Evolutionary conservation across 768 basidiomycete genomes (phyloP).

Genomic region (Amanita muscaria): DNA sequence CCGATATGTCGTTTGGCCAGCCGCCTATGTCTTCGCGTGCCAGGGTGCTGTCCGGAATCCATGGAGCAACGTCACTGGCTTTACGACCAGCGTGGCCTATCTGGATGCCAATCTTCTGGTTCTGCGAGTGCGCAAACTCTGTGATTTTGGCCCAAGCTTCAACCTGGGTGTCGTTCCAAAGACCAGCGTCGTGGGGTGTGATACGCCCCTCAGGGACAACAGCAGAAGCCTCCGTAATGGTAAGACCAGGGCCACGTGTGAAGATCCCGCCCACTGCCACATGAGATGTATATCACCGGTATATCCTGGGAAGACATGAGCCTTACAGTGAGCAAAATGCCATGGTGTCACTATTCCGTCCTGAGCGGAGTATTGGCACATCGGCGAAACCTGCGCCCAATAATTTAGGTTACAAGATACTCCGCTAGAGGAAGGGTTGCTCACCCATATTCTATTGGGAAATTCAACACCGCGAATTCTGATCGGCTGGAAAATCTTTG

Average conservation of each 20-base stretch:
- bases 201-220: slow-evolving; percentile 57
- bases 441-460: slow-evolving; percentile 47
- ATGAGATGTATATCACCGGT: slow-evolving; percentile 9
- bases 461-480: slow-evolving; percentile 44
- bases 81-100: slow-evolving; percentile 76
- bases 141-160: slow-evolving; percentile 40
- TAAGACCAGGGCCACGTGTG: slow-evolving; percentile 44
- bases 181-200: slow-evolving; percentile 52
- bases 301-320: slow-evolving; percentile 19
- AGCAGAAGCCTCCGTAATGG: slow-evolving; percentile 60
- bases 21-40: slow-evolving; percentile 36
- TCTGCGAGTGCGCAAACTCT: slow-evolving; percentile 65
- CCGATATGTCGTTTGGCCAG: slow-evolving; percentile 48
- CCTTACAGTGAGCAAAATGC: slow-evolving; percentile 55
- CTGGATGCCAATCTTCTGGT: slow-evolving; percentile 65
- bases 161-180: slow-evolving; percentile 57
- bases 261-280: slow-evolving; percentile 42
- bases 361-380: slow-evolving; percentile 53
- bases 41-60: slow-evolving; percentile 32
- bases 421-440: slow-evolving; percentile 14
- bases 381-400: slow-evolving; percentile 34
- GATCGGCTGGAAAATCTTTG: slow-evolving; percentile 44
- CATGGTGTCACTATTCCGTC: slow-evolving; percentile 45
- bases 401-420: neutral
- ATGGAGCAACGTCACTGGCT: slow-evolving; percentile 54